These are phyloP conservation scores for Carallia pectinifolia DNA, from an alignment of 345 rosid species.

Conservation along the genomic window DNA sequence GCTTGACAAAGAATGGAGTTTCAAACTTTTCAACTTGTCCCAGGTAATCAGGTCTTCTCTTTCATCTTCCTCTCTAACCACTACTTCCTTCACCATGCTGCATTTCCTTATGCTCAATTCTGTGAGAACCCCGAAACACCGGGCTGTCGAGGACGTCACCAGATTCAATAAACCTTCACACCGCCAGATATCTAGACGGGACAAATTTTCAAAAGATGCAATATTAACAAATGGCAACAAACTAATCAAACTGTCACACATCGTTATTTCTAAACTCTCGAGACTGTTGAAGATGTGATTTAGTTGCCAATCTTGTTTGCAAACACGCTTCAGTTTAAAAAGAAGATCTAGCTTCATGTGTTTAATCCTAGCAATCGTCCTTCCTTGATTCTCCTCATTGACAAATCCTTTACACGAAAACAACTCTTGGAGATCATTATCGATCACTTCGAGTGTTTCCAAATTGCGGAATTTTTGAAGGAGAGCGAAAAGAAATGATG, in stretches of 20 bases:
- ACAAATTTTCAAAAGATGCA: background rate
- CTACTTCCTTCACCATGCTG: background rate
- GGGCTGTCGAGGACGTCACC: background rate
- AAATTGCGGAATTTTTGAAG: too few species aligned
- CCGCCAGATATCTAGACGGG: background rate
- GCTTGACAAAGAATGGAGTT: background rate
- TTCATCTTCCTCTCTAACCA: background rate
- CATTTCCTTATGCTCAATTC: background rate
- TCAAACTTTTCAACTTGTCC: background rate
- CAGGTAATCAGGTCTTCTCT: background rate
- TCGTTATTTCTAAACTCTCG: background rate
- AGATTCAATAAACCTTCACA: background rate
- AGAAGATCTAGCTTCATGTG: background rate
- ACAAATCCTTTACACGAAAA: background rate
- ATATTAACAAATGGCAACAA: background rate
- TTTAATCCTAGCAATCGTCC: too few species aligned
- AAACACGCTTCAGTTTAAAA: background rate
- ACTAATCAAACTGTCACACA: background rate
- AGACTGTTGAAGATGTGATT: background rate
- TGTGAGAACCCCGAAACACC: background rate
- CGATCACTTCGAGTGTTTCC: too few species aligned
- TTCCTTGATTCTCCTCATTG: background rate
- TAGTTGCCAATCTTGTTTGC: background rate
- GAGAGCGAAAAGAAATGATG: background rate
- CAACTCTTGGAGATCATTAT: too few species aligned